Base-by-base conservation (phyloP, 2,329 filamentous ascomycete species). In the Sporothrix euskadiensis region DNA sequence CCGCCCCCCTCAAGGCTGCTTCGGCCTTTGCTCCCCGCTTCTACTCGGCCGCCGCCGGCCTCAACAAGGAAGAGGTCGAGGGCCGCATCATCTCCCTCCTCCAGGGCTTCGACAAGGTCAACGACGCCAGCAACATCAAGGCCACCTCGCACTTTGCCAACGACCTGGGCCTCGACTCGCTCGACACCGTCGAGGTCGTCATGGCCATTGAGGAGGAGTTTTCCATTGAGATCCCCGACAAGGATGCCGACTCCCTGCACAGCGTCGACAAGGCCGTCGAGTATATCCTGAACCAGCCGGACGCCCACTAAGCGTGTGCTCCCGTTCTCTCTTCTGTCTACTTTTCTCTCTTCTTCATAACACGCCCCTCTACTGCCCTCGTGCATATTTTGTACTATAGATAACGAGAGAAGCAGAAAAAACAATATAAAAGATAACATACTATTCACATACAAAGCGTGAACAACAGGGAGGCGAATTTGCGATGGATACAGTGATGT, bases 151-250 rank as follows among this genome's bases (percentile, higher is more conserved):
- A 98, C 89, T 99, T 99, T 85, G 89, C 94, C 82, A 98, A 98
- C 83, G 95, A 99, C 85, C 92, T 99, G 77, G 96, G 94, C 77
- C 88, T 99, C 80, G 96, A 99, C 87, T 97, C 92, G 85, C 89
- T 99, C 83, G 96, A 99, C 84, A 98, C 96, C 76, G 96, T 99
- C 77, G 96, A 99, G 88, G 96, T 99, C 78, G 96, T 99, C 80
- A 99, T 99, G 96, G 96, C 96, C 78, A 98, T 99, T 85, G 96
- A 99, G 89, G 96, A 99, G 85, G 87, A 90, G 80, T 90, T 90
- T 81, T 89, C 94, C 91, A 96, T 98, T 83, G 94, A 98, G 89
- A 98, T 98, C 80, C 94, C 94, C 79, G 94, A 98, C 86, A 97
- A 97, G 89, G 94, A 97, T 81, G 94, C 94, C 78, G 94, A 98